Conservation (phyloP, 306 rosid genomes). For the cucumber (Cucumis sativus) region DNA sequence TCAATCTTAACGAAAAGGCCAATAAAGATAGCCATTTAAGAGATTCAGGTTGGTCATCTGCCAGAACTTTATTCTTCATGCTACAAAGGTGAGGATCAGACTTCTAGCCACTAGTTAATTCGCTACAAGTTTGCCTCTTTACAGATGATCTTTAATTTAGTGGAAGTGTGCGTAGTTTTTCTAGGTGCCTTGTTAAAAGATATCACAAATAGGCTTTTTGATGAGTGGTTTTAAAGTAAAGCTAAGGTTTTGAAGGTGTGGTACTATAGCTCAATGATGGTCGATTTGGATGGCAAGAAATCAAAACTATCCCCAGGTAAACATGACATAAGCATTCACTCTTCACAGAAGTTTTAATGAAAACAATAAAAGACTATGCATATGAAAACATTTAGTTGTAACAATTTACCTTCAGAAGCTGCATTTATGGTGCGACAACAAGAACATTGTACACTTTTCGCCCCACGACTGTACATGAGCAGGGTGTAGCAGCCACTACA, state of each 20-base stretch:
- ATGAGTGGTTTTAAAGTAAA: background rate
- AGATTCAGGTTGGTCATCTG: too few species aligned
- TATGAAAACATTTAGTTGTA: background rate
- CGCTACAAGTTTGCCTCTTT: background rate
- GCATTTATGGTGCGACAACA: conserved; percentile 93
- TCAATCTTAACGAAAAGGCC: too few species aligned
- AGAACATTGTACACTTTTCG: conserved; percentile 90
- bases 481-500: conserved; percentile 92
- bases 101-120: background rate
- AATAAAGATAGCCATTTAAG: too few species aligned
- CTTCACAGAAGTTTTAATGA: background rate
- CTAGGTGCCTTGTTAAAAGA: background rate
- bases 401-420: conserved; percentile 57
- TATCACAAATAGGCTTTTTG: background rate
- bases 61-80: too few species aligned
- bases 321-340: background rate
- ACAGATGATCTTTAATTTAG: background rate
- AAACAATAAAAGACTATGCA: background rate
- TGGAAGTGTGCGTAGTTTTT: background rate
- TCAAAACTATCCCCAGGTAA: background rate
- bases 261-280: background rate
- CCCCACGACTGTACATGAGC: conserved; percentile 89
- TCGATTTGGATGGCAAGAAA: background rate
- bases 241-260: background rate
- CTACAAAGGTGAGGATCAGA: too few species aligned